Conservation (phyloP, 192 early-diverging fungal genomes). For the Linderina pennispora region DNA sequence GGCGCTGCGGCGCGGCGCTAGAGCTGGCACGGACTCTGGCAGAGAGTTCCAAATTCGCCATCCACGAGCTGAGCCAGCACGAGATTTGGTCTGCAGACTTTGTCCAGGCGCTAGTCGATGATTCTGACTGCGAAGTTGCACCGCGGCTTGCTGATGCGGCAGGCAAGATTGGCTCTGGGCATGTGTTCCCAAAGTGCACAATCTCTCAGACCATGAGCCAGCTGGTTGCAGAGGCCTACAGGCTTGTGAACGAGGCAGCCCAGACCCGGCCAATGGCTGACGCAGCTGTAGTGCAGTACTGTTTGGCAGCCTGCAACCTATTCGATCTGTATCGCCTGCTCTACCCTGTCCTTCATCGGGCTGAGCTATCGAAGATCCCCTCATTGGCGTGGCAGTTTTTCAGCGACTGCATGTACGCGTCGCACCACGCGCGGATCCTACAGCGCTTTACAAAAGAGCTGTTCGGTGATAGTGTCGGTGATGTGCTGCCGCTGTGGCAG, state of each 20-base stretch:
- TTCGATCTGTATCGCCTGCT: slow-evolving; percentile 16
- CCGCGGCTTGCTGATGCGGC: neutral
- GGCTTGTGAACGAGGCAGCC: slow-evolving; percentile 8
- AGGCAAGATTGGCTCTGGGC: neutral
- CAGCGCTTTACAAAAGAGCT: neutral
- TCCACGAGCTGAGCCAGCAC: slow-evolving; percentile 5
- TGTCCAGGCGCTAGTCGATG: neutral
- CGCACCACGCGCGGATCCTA: slow-evolving; percentile 21
- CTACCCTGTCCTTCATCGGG: slow-evolving; percentile 15
- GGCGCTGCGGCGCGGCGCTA: slow-evolving; percentile 12
- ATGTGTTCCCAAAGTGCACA: slow-evolving; percentile 11
- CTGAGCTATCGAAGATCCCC: slow-evolving; percentile 18
- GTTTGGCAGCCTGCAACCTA: neutral
- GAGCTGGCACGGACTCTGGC: slow-evolving; percentile 7
- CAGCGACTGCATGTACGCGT: slow-evolving; percentile 41
- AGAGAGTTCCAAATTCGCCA: slow-evolving; percentile 11
- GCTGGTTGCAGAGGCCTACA: slow-evolving; percentile 7
- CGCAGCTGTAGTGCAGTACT: too few species aligned
- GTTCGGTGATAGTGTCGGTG: neutral
- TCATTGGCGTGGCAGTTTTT: slow-evolving; percentile 33
- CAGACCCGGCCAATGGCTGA: neutral
- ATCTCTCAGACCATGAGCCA: slow-evolving; percentile 8
- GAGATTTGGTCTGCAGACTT: slow-evolving; percentile 19
- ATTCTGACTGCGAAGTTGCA: neutral
- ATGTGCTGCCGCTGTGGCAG: slow-evolving; percentile 2